A percentile compares a stretch with the other conserved stretches of the same genome.
Evolutionary conservation across 2,329 filamentous ascomycete genomes (phyloP).

Genomic region (Nannizziopsis arthrosporioides): DNA sequence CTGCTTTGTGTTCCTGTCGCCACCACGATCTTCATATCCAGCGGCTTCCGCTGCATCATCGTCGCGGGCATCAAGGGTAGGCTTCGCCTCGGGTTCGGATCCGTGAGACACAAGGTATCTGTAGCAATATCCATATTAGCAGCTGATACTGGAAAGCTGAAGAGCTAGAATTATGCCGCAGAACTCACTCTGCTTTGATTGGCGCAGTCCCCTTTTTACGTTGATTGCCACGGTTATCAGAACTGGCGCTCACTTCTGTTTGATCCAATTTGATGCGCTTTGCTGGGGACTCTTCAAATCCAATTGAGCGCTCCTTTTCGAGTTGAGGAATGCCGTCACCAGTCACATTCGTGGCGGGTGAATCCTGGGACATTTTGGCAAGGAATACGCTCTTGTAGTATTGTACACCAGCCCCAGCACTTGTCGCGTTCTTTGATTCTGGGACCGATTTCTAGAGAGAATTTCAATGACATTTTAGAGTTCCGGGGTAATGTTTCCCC

Average conservation of each 20-base stretch:
- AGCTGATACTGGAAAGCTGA: background rate
- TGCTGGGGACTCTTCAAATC: conserved; percentile 27
- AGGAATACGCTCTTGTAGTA: too few species aligned
- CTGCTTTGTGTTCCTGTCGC: conserved; percentile 24
- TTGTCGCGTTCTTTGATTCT: too few species aligned
- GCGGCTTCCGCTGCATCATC: conserved; percentile 52
- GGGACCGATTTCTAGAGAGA: too few species aligned
- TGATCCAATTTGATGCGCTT: conserved; percentile 49
- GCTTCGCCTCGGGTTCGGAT: conserved; percentile 13
- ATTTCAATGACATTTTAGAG: too few species aligned
- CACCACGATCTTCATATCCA: conserved; percentile 32
- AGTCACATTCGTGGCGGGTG: background rate
- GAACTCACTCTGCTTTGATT: conserved; percentile 58
- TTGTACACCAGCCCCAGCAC: too few species aligned
- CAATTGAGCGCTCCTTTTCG: background rate
- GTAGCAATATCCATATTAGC: background rate
- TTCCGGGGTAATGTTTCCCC: too few species aligned
- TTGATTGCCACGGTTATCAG: conserved; percentile 22
- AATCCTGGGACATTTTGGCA: too few species aligned
- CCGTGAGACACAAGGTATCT: conserved; percentile 1
- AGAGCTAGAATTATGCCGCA: background rate
- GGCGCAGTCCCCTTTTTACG: conserved; percentile 50
- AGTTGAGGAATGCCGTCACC: background rate
- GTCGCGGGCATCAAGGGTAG: conserved; percentile 22
- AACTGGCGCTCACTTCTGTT: conserved; percentile 17